A percentile compares a stretch with the other conserved stretches of the same genome.
Conservation (phyloP, 345 rosid genomes). For the Gossypium raimondii region DNA sequence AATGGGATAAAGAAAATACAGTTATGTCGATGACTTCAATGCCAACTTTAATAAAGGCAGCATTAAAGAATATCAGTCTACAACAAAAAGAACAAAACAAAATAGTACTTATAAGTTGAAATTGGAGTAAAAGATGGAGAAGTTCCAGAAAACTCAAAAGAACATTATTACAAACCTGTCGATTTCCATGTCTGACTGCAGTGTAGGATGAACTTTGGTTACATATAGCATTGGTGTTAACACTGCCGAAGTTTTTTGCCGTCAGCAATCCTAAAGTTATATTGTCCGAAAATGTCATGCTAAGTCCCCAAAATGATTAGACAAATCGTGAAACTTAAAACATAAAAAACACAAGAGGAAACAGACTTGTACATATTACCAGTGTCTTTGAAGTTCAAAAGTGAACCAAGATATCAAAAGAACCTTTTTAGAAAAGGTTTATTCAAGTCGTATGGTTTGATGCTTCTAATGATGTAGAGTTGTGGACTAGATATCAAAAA, state of each 20-base stretch:
- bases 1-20: background rate
- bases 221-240: background rate
- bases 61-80: background rate
- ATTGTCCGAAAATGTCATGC: background rate
- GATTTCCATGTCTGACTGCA: background rate
- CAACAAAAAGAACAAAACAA: background rate
- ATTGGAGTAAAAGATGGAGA: background rate
- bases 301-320: background rate
- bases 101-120: background rate
- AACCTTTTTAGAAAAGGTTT: background rate
- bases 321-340: background rate
- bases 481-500: background rate
- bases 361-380: background rate
- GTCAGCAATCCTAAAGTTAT: background rate
- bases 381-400: background rate
- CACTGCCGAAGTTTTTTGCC: background rate
- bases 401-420: background rate
- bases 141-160: background rate
- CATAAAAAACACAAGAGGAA: background rate
- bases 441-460: background rate
- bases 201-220: background rate
- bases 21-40: too few species aligned
- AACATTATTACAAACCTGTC: background rate
- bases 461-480: background rate
- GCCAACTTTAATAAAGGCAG: too few species aligned